Evolutionary conservation across 768 basidiomycete genomes (phyloP), one percentile per base, ranked within the genome.

Genomic region (Suillus sp.): DNA sequence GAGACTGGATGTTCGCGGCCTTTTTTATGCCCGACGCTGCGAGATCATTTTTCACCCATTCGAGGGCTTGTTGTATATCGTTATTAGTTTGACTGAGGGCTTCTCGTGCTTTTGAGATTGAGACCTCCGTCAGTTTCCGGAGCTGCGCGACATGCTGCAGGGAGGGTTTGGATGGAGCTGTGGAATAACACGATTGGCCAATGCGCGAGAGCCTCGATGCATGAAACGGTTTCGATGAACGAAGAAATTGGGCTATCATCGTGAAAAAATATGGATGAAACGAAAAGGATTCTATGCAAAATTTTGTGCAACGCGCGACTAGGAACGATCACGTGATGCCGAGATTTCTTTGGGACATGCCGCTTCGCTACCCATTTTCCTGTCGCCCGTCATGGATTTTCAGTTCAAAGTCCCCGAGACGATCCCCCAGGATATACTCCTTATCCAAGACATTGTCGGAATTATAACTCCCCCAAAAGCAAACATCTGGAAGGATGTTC

Each of bases 51-150:
- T 90, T 78, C 40, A 99, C 84, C 92, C 94, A 98, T 69, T 81
- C 78, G 64, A 96, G 77, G 13, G 96, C 95, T 27, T 75, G 82
- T 18, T 86, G 74, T 60, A 97, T 70, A 74, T 94, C 85, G 78
- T 92, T 91, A 71, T 88, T 83, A 35, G 86, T 83, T 32, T 88
- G 86, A 59, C 76, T 73, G 59, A 99, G 89, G 2, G 96, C 96
- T 74, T 96, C 92, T 42, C 90, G 86, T 35, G 96, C 96, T 78
- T 95, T 94, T 51, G 84, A 81, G 67, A 98, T 87, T 9, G 95
- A 92, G 56, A 95, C 91, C 55, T 88, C 86, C 51, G 84, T 90
- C 69, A 83, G 81, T 75, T 91, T 92, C 66, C 96, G 87, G 47
- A 99, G 84, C 74, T 94, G 87, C 1, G 92, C 91, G 66, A 99